These are phyloP conservation scores for Ogataea hybrid DNA, from an alignment of 1,139 yeast species.

Conservation along the genomic window DNA sequence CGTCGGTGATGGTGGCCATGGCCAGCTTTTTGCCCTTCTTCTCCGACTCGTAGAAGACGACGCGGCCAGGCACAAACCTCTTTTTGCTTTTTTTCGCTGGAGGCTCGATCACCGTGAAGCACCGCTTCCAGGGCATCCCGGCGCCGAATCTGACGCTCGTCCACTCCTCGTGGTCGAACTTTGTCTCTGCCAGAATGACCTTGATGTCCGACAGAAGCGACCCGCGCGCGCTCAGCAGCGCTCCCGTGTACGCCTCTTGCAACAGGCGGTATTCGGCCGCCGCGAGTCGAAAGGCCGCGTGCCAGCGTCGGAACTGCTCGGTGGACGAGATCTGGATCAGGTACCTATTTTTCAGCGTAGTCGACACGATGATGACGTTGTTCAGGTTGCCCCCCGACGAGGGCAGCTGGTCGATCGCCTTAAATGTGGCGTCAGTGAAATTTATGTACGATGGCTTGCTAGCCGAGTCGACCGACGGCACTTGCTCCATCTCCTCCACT, in stretches of 20 bases:
- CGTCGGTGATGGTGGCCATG: constrained; percentile 74
- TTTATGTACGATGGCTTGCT: constrained; percentile 86
- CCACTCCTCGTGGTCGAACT: constrained; percentile 92
- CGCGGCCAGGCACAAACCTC: constrained; percentile 50
- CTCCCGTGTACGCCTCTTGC: constrained; percentile 96
- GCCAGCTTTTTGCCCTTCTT: constrained; percentile 69
- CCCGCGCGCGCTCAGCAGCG: constrained; percentile 85
- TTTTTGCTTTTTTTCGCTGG: constrained; percentile 40
- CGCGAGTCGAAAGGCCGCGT: constrained; percentile 75
- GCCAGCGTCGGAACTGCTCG: constrained; percentile 64
- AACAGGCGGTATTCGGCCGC: constrained; percentile 75
- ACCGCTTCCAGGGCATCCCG: constrained; percentile 97
- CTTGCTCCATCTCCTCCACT: constrained; percentile 66
- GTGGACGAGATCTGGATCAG: constrained; percentile 70
- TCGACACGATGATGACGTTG: constrained; percentile 82
- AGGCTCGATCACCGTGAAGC: constrained; percentile 92
- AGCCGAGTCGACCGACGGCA: constrained; percentile 35
- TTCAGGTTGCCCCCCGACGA: constrained; percentile 58
- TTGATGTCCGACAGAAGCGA: constrained; percentile 81
- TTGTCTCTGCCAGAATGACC: constrained; percentile 78
- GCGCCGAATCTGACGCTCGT: constrained; percentile 90
- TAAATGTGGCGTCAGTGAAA: constrained; percentile 87
- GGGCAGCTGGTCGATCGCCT: constrained; percentile 63
- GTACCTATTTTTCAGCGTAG: constrained; percentile 85
- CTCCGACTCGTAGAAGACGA: constrained; percentile 65